These are phyloP conservation scores for Scleroderma citrinum DNA, from an alignment of 768 basidiomycete genomes.

Conservation along the genomic window DNA sequence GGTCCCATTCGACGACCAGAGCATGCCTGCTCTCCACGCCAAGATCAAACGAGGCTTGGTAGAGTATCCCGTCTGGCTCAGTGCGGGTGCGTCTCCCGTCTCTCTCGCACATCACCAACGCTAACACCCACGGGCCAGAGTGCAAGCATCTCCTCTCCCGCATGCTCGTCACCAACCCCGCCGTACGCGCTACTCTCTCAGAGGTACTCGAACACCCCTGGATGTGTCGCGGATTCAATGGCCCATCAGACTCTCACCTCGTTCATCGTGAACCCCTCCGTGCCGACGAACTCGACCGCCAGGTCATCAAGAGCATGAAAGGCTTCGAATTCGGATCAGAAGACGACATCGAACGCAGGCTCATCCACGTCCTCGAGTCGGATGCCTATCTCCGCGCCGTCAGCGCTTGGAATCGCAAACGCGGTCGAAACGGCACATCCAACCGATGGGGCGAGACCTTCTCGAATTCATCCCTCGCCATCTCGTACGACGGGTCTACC, in stretches of 20 bases:
- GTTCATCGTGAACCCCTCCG: constrained; percentile 87
- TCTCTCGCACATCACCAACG: neutral
- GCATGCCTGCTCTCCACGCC: constrained; percentile 97
- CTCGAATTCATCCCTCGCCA: constrained; percentile 64
- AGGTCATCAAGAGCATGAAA: constrained; percentile 85
- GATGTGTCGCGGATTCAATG: constrained; percentile 86
- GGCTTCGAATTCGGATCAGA: constrained; percentile 95
- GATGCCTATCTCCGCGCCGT: constrained; percentile 74
- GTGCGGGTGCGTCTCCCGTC: constrained; percentile 56
- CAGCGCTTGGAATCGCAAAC: constrained; percentile 72
- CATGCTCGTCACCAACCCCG: constrained; percentile 96
- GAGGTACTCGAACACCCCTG: constrained; percentile 88
- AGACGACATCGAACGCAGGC: constrained; percentile 74
- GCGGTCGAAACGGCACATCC: constrained; percentile 36
- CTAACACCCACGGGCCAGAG: constrained; percentile 44
- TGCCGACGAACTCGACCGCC: constrained; percentile 79
- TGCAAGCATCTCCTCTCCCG: constrained; percentile 90
- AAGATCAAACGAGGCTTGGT: constrained; percentile 98
- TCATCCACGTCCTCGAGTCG: constrained; percentile 67
- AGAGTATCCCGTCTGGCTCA: constrained; percentile 97
- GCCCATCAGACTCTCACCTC: constrained; percentile 78
- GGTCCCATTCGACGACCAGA: constrained; percentile 98
- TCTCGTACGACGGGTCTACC: constrained; percentile 50
- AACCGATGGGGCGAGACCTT: constrained; percentile 47
- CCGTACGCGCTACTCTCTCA: constrained; percentile 68